Base-by-base conservation (phyloP, 352 stramenopile genomes). In the Pythium sukuiense region DNA sequence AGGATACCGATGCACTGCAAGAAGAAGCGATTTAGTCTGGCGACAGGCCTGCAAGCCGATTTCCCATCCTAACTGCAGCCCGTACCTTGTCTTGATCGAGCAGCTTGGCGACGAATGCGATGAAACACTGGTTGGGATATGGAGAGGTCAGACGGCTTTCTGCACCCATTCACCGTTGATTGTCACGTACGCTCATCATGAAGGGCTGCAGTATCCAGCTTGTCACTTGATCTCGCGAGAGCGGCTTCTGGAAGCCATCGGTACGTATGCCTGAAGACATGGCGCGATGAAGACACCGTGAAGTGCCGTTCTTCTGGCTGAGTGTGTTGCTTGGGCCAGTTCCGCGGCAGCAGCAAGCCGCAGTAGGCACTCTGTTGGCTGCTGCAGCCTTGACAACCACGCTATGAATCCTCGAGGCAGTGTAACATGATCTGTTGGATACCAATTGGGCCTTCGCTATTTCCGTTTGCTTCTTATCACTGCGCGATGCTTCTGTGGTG, bases 221-320 rank as follows among this genome's bases (percentile, higher is more conserved):
- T 8, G 74, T 84, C 26, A 89, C 74, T 66, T 89, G 83, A 59
- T 89, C 87, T 27, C 77, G 71, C 8, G 87, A 95, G 64, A 92
- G 89, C n/a, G 88, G 88, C 55, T 79, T 79, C 48, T 93, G 66
- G 57, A 94, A 92, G 29, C 88, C 88, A 65, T 88, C 92, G 1
- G 32, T 37, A 8, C 58, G 50, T 26, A 67, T 60, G 12, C 59
- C 59, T 0, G 50, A 37, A 2, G 63, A 52, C 57, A 65, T 65
- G n/a, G 35, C 30, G 20, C 20, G 27, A 5, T 41, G 6, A 46
- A 9, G 8, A 29, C 5, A 4, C n/a, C 1, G 48, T n/a, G n/a
- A 9, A 12, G 48, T 20, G 48, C 26, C n/a, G 13, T 27, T 58
- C 52, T 39, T 35, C 52, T 45, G 18, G 24, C n/a, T n/a, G 30